These are phyloP conservation scores for Coemansia sp. DNA, from an alignment of 192 early-diverging fungal species.

Conservation along the genomic window DNA sequence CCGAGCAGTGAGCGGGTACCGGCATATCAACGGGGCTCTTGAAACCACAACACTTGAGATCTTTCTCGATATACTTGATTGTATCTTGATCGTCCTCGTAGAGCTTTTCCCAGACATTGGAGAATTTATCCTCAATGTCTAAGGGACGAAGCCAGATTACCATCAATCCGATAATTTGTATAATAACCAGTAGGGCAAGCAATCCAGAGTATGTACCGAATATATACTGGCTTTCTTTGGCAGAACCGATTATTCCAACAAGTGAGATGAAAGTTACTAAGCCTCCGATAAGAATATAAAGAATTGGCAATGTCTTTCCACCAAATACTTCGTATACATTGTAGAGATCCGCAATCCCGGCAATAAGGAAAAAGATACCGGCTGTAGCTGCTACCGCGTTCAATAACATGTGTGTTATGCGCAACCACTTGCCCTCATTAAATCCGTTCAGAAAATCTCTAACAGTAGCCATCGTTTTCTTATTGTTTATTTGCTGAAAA, in stretches of 20 bases:
- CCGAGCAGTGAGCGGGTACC: constrained; percentile 37
- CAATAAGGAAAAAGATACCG: constrained; percentile 30
- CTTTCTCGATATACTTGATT: constrained; percentile 53
- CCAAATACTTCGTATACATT: constrained; percentile 35
- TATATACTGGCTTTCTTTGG: constrained; percentile 46
- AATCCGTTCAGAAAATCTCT: constrained; percentile 33
- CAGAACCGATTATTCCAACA: constrained; percentile 51
- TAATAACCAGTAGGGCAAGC: constrained; percentile 27
- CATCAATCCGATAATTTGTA: constrained; percentile 23
- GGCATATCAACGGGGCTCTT: constrained; percentile 46
- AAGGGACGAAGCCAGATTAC: constrained; percentile 33
- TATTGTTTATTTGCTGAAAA: background rate
- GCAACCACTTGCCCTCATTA: constrained; percentile 15
- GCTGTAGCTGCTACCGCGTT: constrained; percentile 25
- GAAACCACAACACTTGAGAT: constrained; percentile 58
- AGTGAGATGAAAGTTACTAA: constrained; percentile 46
- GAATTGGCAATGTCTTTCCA: constrained; percentile 45
- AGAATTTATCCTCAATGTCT: constrained; percentile 40
- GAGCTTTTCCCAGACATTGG: constrained; percentile 51
- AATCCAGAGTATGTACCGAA: constrained; percentile 38
- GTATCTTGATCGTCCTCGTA: constrained; percentile 56
- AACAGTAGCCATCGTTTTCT: constrained; percentile 20
- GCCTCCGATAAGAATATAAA: constrained; percentile 39
- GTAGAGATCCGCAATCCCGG: constrained; percentile 21
- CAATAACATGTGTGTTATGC: constrained; percentile 28